Evolutionary conservation across 306 rosid species (phyloP), one percentile per base, ranked within the genome.

Genomic region (Rosa lucieae): DNA sequence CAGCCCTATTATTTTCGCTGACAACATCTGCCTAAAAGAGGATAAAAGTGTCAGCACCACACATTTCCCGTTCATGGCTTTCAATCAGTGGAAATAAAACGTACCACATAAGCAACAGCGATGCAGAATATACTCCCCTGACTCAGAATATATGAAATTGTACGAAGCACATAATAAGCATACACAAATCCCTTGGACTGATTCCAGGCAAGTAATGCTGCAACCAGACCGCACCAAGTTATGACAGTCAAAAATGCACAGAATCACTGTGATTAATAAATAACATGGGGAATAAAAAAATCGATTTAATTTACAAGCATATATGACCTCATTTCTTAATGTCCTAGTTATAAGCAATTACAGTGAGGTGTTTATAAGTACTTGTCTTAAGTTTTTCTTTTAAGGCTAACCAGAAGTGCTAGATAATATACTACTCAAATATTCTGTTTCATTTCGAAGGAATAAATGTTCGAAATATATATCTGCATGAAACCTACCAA

Each of bases 101-200:
- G 84, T 78, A 90, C 95, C 71, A 84, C 90, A 78, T 87, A 91
- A 5, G 93, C 91, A 79, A 89, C 79, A 21, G 91, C 74, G 26
- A 91, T 82, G 88, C 93, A 89, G 90, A 89, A 91, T 48, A 83
- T 87, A 78, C 90, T 91, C 53, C 96, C 96, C 85, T 87, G 91
- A 86, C 89, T 91, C 63, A 91, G 75, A 67, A 91, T 87, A 77
- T 75, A 81, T 26, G 96, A 84, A 84, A 91, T 23, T 40, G 90
- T 89, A 67, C 89, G 90, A 49, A 86, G 63, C 56, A 70, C 91
- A 13, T 91, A 89, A 76, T 91, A 91, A 70, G 90, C 91, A 76
- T 91, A 91, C 70, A 91, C 90, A 76, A 77, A 86, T 81, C 67
- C 89, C 84, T 79, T 85, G 3, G 90, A 81, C 13, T 84, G 87